Conservation (phyloP, 495 filamentous ascomycete species). For the Penicillium waksmanii region DNA sequence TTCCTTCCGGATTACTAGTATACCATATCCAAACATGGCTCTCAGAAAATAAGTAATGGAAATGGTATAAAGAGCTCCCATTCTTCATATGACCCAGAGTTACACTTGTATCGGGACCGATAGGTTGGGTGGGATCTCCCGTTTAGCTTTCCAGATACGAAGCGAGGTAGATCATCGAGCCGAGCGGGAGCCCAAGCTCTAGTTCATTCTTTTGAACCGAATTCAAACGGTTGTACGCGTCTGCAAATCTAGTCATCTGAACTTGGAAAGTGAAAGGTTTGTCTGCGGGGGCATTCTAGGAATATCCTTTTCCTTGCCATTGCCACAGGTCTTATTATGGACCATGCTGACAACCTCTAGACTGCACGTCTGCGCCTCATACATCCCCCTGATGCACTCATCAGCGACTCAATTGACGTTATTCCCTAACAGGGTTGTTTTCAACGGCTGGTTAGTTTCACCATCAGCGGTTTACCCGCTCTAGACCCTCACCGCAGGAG, state of each 20-base stretch:
- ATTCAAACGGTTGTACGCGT: slow-evolving; percentile 11
- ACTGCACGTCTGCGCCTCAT: neutral
- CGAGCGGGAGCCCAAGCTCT: slow-evolving; percentile 4
- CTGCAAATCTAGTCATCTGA: slow-evolving; percentile 31
- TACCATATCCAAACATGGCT: too few species aligned
- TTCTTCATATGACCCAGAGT: neutral
- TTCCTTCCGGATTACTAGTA: too few species aligned
- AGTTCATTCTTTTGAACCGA: slow-evolving; percentile 7
- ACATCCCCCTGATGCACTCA: neutral
- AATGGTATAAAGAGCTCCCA: neutral
- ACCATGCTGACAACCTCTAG: slow-evolving; percentile 19
- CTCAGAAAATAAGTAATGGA: neutral
- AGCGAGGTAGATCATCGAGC: slow-evolving; percentile 11
- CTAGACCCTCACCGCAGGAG: slow-evolving; percentile 1
- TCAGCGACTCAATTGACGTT: neutral
- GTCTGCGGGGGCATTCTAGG: neutral
- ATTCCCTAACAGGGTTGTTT: slow-evolving; percentile 6
- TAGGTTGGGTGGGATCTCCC: neutral
- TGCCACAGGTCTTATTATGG: slow-evolving; percentile 4
- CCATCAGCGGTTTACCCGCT: neutral
- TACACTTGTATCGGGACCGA: slow-evolving; percentile 7
- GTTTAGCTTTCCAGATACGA: slow-evolving; percentile 6
- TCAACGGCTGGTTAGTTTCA: neutral
- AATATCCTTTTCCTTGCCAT: slow-evolving; percentile 18
- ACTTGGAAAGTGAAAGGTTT: neutral